These are phyloP conservation scores for Knufia petricola DNA, from an alignment of 2,329 filamentous ascomycete species.

Conservation along the genomic window DNA sequence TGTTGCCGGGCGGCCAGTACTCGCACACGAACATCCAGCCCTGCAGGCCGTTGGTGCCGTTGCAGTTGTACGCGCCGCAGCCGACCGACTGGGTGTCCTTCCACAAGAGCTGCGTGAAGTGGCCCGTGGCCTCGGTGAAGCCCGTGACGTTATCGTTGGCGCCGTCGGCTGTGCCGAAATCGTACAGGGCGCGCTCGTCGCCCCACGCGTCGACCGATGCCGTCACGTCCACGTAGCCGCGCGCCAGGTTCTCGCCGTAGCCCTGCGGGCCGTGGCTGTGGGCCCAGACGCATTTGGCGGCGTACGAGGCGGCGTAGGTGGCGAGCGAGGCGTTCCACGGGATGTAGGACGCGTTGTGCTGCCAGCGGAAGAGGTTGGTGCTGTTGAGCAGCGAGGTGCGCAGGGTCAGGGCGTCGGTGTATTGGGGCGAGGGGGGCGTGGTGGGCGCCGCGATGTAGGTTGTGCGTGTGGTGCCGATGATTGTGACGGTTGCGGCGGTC, in stretches of 20 bases:
- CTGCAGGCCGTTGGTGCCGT: conserved; percentile 26
- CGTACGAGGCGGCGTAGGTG: conserved; percentile 45
- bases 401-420: conserved; percentile 36
- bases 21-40: conserved; percentile 63
- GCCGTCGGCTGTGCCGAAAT: conserved; percentile 35
- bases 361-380: conserved; percentile 55
- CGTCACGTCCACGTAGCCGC: conserved; percentile 53
- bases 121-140: conserved; percentile 53
- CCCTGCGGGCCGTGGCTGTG: conserved; percentile 54
- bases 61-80: conserved; percentile 41
- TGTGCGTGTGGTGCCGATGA: conserved; percentile 23
- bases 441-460: conserved; percentile 22
- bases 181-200: conserved; percentile 48
- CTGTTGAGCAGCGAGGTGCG: conserved; percentile 49
- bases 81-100: conserved; percentile 51
- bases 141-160: conserved; percentile 28
- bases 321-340: conserved; percentile 58
- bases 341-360: conserved; percentile 52
- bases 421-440: conserved; percentile 29
- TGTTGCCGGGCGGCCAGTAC: conserved; percentile 59
- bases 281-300: conserved; percentile 33
- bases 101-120: conserved; percentile 69
- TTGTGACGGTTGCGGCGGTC: conserved; percentile 14
- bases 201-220: conserved; percentile 59
- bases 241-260: conserved; percentile 69